Base-by-base conservation (phyloP, 1,284 basidiomycete genomes). In the Ganoderma boninense region DNA sequence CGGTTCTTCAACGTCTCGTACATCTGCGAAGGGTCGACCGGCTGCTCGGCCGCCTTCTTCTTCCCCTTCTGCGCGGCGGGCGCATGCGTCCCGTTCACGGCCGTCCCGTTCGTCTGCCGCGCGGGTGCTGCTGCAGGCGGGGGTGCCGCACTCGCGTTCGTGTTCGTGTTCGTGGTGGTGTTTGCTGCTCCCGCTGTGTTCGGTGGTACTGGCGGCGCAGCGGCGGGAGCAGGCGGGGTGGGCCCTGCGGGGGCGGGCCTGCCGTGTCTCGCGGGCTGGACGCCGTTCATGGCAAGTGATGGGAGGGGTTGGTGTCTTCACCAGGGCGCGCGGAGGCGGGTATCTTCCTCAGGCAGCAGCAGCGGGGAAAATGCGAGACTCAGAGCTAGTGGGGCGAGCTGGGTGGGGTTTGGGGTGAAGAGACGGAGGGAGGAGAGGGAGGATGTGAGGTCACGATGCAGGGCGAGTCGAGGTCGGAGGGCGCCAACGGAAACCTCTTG, bases 1-100 rank as follows among this genome's bases (percentile, higher is more conserved):
- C 93, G 86, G 80, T 86, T 95, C 87, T 92, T 94, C 76, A 95
- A 84, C 70, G 90, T 93, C 81, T 95, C 93, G 79, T 95, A 95
- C 92, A 95, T 93, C 64, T 90, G 87, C 7, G 90, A 91, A 65
- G 93, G 93, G 81, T 95, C 93, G 64, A 94, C 87, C 14, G 91
- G 90, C 23, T 81, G 80, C 44, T 92, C 90, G 73, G 84, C 86
- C 80, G 89, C 91, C 84, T 92, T 92, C 87, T 91, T 92, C 76
- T 80, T 81, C 60, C 80, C 81, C 60, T 85, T 82, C 79, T 90
- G 90, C 74, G 72, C 74, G 59, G 72, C 74, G 59, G 74, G 49
- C 65, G 79, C 20, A 70, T 81, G 77, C 5, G 81, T 72, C 71
- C 80, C 81, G 70, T 82, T 82, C 26, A 74, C 76, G 14, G 77